A percentile compares a stretch with the other conserved stretches of the same genome.
Evolutionary conservation across 2,329 filamentous ascomycete species (phyloP).

Genomic region (Alternaria angustiovoidea): DNA sequence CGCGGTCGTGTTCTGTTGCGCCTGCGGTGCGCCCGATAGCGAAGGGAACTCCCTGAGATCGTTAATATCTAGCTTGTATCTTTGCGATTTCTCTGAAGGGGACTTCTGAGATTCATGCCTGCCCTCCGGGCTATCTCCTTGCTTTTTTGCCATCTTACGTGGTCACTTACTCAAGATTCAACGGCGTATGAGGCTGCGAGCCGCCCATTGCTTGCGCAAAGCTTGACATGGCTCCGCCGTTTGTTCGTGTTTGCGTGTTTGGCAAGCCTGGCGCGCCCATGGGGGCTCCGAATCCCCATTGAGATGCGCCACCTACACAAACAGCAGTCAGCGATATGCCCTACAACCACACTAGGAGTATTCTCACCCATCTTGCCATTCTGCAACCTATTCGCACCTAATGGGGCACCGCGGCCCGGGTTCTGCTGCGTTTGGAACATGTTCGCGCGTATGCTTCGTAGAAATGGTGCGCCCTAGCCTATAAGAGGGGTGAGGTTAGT

Average conservation of each 20-base stretch:
- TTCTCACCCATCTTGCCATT: constrained; percentile 63
- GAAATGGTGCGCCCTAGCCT: constrained; percentile 60
- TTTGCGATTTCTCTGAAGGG: background rate
- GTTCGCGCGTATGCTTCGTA: constrained; percentile 61
- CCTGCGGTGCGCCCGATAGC: constrained; percentile 65
- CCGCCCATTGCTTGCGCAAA: constrained; percentile 65
- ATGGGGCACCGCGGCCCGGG: constrained; percentile 57
- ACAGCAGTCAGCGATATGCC: constrained; percentile 28
- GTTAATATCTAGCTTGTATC: constrained; percentile 32
- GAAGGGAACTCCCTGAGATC: constrained; percentile 67
- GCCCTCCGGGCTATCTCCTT: background rate
- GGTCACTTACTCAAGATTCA: constrained; percentile 65
- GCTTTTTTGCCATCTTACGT: constrained; percentile 13
- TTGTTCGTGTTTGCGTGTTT: constrained; percentile 59
- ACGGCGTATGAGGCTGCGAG: constrained; percentile 61
- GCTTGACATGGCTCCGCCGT: constrained; percentile 59
- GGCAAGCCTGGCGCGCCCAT: constrained; percentile 62
- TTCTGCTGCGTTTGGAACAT: constrained; percentile 61
- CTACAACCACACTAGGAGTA: background rate
- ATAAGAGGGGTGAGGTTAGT: constrained; percentile 24
- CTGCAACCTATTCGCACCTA: constrained; percentile 60
- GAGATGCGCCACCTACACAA: constrained; percentile 60
- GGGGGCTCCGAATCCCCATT: constrained; percentile 66
- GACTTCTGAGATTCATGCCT: background rate
- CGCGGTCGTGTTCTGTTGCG: constrained; percentile 62